Conservation (phyloP, 1,139 yeast genomes). For the Spencermartinsiella ligniputridi region DNA sequence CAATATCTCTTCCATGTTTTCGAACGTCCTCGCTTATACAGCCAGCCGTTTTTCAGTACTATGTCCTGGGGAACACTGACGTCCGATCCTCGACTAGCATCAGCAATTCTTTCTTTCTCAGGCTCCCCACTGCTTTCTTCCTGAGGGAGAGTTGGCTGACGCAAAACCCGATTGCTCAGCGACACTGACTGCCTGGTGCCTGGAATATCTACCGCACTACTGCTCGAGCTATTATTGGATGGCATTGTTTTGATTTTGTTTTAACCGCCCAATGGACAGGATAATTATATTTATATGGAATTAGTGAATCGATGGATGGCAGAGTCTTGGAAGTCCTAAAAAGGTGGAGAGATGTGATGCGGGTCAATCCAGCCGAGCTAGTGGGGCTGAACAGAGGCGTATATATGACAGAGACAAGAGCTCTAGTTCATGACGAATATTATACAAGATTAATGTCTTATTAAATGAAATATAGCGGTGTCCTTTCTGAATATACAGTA, state of each 20-base stretch:
- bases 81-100: neutral
- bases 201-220: constrained; percentile 1
- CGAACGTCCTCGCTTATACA: constrained; percentile 28
- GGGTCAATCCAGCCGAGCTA: neutral
- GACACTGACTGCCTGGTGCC: neutral
- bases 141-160: neutral
- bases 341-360: no score
- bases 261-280: no score
- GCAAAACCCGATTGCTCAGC: neutral
- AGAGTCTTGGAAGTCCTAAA: no score
- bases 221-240: neutral
- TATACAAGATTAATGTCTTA: no score
- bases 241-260: no score
- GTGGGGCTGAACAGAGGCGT: neutral
- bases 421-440: no score
- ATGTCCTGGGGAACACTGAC: constrained; percentile 4
- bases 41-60: constrained; percentile 32
- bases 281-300: no score
- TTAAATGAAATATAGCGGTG: no score
- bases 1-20: constrained; percentile 48
- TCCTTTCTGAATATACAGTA: no score
- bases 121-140: neutral
- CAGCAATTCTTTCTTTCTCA: neutral
- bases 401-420: no score
- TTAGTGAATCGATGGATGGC: no score